Conservation (phyloP, 2,329 filamentous ascomycete genomes). For the Nannizziopsis barbatae region DNA sequence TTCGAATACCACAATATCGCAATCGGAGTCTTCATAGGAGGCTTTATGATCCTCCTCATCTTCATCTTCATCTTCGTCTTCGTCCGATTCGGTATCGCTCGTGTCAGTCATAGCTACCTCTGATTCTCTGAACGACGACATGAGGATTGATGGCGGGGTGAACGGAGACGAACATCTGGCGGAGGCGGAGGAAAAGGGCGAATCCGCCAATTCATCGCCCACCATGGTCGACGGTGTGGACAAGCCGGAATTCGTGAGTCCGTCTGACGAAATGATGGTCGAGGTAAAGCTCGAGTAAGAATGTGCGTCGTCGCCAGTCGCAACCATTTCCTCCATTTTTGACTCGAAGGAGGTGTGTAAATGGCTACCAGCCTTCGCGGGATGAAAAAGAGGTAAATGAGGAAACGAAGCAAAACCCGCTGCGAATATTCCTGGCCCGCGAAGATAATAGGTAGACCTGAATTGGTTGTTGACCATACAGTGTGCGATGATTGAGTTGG, state of each 20-base stretch:
- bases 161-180: not conserved
- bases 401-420: constrained; percentile 5
- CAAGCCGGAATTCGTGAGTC: not conserved
- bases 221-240: constrained; percentile 9
- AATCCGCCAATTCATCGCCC: not conserved
- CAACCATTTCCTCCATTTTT: not conserved
- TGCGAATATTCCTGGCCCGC: constrained; percentile 6
- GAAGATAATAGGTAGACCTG: not conserved
- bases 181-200: constrained; percentile 2
- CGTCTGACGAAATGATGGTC: not conserved
- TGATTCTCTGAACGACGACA: not conserved
- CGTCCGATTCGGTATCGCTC: too few relatives aligned
- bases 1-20: constrained; percentile 7
- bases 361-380: not conserved
- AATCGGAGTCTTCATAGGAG: constrained; percentile 7
- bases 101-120: constrained; percentile 1
- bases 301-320: not conserved
- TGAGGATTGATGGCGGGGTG: constrained; percentile 1
- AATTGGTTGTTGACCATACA: constrained; percentile 1
- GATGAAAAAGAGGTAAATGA: not conserved
- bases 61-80: constrained; percentile 2
- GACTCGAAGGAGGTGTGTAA: not conserved
- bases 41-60: not conserved
- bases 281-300: constrained; percentile 9
- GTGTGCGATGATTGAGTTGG: constrained; percentile 8